Conservation (phyloP, 495 filamentous ascomycete genomes). For the Daldinia concentrica region DNA sequence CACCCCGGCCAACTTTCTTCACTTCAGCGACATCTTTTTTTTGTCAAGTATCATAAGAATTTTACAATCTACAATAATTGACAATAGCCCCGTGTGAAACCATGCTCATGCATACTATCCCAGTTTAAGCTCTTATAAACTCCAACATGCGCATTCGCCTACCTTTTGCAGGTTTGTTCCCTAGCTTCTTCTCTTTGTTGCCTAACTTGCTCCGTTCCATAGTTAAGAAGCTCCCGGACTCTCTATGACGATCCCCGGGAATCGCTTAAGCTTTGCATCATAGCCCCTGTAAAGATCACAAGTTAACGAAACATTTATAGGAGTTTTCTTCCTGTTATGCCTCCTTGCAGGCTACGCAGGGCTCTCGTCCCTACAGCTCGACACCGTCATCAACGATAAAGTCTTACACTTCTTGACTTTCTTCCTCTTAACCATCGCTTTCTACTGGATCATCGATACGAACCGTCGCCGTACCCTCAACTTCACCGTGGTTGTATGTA, state of each 20-base stretch:
- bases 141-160: constrained; percentile 49
- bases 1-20: constrained; percentile 18
- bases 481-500: constrained; percentile 83
- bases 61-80: constrained; percentile 1
- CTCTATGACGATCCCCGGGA: constrained; percentile 10
- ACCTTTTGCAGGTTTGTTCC: constrained; percentile 69
- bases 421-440: constrained; percentile 83
- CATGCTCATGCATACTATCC: constrained; percentile 41
- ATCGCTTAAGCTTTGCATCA: constrained; percentile 8
- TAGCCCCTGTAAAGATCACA: constrained; percentile 6
- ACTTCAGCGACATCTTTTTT: background rate
- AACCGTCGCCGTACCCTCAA: constrained; percentile 83
- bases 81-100: constrained; percentile 11
- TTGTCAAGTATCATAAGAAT: background rate
- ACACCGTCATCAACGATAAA: constrained; percentile 77
- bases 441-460: constrained; percentile 98
- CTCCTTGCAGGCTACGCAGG: constrained; percentile 81
- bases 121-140: constrained; percentile 15
- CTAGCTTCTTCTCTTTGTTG: constrained; percentile 11
- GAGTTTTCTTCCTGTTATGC: constrained; percentile 79
- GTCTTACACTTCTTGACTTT: constrained; percentile 88
- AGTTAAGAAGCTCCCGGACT: background rate
- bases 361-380: constrained; percentile 68
- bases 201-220: background rate
- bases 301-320: constrained; percentile 51